Evolutionary conservation across 1,284 basidiomycete species (phyloP).

Genomic region (Boletellus sp.): DNA sequence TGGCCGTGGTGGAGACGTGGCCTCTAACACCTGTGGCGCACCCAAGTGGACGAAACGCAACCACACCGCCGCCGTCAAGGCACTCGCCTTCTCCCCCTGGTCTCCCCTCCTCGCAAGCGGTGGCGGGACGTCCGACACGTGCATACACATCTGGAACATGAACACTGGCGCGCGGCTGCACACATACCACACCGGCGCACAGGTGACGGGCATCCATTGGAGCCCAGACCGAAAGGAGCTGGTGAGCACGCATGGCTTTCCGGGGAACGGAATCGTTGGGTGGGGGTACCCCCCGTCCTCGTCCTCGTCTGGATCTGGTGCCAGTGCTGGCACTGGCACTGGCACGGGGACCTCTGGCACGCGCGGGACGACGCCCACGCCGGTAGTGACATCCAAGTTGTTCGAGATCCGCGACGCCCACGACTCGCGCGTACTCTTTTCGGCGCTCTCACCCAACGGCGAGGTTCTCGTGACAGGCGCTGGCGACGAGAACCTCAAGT

Average conservation of each 20-base stretch:
- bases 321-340: background rate
- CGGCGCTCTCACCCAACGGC: conserved; percentile 81
- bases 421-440: conserved; percentile 84
- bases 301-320: conserved; percentile 33
- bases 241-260: conserved; percentile 91
- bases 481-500: conserved; percentile 92
- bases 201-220: conserved; percentile 92
- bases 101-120: conserved; percentile 88
- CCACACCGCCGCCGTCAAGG: conserved; percentile 94
- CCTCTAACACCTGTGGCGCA: conserved; percentile 55
- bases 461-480: conserved; percentile 88
- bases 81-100: conserved; percentile 97
- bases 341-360: conserved; percentile 22
- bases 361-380: conserved; percentile 18
- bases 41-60: conserved; percentile 92
- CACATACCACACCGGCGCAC: conserved; percentile 79
- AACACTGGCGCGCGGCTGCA: conserved; percentile 87
- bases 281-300: conserved; percentile 70
- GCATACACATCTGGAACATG: conserved; percentile 91
- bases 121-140: conserved; percentile 92
- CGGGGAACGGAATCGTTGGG: conserved; percentile 67
- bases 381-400: conserved; percentile 37
- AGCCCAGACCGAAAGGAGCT: conserved; percentile 89
- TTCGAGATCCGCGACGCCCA: conserved; percentile 91
- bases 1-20: conserved; percentile 67